Evolutionary conservation across 768 basidiomycete species (phyloP).

Genomic region (Mycena capillaripes): DNA sequence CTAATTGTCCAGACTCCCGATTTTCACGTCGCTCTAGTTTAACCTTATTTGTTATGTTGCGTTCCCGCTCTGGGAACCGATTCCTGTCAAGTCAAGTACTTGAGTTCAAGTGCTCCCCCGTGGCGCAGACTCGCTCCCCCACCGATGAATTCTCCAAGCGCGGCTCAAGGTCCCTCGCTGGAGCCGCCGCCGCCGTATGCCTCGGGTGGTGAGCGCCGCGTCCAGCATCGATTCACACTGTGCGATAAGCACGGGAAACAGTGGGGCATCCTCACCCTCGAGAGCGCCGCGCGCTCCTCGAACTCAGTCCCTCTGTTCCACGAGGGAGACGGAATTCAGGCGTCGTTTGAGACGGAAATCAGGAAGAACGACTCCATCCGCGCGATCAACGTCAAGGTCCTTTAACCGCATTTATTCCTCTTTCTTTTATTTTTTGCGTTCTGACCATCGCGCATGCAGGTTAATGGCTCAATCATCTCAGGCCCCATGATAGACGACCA

Average conservation of each 20-base stretch:
- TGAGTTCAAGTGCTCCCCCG: no score
- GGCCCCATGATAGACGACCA: constrained; percentile 6
- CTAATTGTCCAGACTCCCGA: no score
- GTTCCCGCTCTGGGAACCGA: no score
- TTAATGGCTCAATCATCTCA: neutral
- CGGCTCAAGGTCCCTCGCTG: no score
- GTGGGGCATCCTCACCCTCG: neutral
- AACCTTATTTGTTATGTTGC: no score
- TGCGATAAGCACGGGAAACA: neutral
- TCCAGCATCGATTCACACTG: neutral
- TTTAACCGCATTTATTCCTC: no score
- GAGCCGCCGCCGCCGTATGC: no score
- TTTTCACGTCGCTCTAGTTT: no score
- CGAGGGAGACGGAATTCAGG: constrained; percentile 6
- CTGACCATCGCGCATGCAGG: neutral
- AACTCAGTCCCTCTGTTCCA: constrained; percentile 5
- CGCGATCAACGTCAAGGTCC: constrained; percentile 8
- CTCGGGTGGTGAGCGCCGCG: neutral
- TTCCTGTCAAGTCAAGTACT: no score
- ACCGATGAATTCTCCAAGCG: no score
- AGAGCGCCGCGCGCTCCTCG: constrained; percentile 5
- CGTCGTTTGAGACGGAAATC: neutral
- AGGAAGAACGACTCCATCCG: neutral
- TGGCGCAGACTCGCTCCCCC: no score
- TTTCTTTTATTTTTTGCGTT: no score